Conservation (phyloP, 1,284 basidiomycete genomes). For the Moniliophthora roreri region DNA sequence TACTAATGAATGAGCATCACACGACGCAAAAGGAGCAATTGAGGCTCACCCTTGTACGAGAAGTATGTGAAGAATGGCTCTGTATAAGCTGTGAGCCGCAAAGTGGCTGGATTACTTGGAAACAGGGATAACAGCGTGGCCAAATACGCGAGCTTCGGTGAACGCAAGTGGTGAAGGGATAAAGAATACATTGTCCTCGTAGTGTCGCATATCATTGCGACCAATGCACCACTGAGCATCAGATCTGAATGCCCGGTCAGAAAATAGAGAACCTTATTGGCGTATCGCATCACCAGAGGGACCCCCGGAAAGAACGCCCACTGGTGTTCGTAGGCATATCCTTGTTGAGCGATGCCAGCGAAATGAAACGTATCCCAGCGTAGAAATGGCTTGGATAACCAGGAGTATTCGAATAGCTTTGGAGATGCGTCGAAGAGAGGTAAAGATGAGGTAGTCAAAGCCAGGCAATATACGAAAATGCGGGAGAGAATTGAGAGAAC, state of each 20-base stretch:
- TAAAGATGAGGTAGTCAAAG: conserved; percentile 6
- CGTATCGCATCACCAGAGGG: conserved; percentile 52
- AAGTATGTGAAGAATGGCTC: conserved; percentile 86
- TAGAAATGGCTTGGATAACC: conserved; percentile 37
- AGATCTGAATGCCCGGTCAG: conserved; percentile 12
- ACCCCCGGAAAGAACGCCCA: conserved; percentile 87
- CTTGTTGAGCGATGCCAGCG: conserved; percentile 58
- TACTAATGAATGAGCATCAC: conserved; percentile 22
- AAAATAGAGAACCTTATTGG: conserved; percentile 24
- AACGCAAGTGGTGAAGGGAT: conserved; percentile 51
- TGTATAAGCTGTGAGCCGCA: conserved; percentile 72
- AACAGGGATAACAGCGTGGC: conserved; percentile 72
- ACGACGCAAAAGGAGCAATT: not conserved
- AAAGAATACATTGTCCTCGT: conserved; percentile 64
- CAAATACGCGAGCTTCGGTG: conserved; percentile 58
- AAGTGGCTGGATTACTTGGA: conserved; percentile 77
- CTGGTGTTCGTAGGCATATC: conserved; percentile 79
- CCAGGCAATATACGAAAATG: conserved; percentile 13
- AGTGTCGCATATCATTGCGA: conserved; percentile 45
- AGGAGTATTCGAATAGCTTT: conserved; percentile 27
- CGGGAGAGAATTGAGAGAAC: conserved; percentile 22
- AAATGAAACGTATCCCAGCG: conserved; percentile 94
- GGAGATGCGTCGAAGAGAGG: conserved; percentile 40
- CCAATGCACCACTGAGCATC: conserved; percentile 35
- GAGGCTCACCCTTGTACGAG: conserved; percentile 66